phyloP scores from a whole-genome alignment of 225 moss, liverwort and hornwort species.

The Polytrichum formosum region DNA sequence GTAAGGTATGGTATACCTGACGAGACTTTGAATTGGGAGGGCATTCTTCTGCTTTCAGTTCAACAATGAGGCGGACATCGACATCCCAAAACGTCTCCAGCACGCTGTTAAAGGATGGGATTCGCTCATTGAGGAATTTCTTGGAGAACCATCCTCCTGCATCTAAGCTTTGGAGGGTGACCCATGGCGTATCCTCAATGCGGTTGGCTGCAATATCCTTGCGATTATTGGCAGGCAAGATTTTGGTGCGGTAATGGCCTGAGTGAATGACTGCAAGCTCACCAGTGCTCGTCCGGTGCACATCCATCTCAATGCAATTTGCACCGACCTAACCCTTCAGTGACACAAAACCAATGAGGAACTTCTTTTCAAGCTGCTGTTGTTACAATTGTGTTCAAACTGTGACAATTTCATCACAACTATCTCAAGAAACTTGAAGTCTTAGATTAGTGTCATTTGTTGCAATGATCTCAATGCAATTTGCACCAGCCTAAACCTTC shows the following conservation, averaged over 20 bases:
- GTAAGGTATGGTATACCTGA: conserved; percentile 18
- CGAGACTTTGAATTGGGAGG: conserved; percentile 8
- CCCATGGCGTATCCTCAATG: conserved; percentile 47
- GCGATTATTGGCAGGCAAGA: conserved; percentile 37
- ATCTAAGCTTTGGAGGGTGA: conserved; percentile 29
- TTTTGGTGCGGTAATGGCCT: conserved; percentile 33
- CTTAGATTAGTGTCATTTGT: background rate
- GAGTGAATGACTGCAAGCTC: conserved; percentile 46
- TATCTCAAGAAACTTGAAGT: too few species aligned
- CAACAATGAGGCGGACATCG: conserved; percentile 55
- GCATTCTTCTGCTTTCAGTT: conserved; percentile 47
- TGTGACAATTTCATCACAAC: background rate
- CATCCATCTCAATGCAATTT: conserved; percentile 63
- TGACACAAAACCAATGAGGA: conserved; percentile 23
- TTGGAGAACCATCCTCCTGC: conserved; percentile 47
- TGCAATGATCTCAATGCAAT: conserved; percentile 2
- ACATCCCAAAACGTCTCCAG: conserved; percentile 56
- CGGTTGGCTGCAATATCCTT: conserved; percentile 8
- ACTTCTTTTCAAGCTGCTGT: background rate
- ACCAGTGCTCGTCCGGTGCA: conserved; percentile 53
- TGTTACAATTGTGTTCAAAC: background rate
- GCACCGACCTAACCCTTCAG: conserved; percentile 60
- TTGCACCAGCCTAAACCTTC: conserved; percentile 41
- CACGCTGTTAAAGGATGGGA: conserved; percentile 36
- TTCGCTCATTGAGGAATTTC: conserved; percentile 35